Evolutionary conservation across 1,284 basidiomycete genomes (phyloP), one percentile per base, ranked within the genome.

Genomic region (Papiliotrema flavescens): DNA sequence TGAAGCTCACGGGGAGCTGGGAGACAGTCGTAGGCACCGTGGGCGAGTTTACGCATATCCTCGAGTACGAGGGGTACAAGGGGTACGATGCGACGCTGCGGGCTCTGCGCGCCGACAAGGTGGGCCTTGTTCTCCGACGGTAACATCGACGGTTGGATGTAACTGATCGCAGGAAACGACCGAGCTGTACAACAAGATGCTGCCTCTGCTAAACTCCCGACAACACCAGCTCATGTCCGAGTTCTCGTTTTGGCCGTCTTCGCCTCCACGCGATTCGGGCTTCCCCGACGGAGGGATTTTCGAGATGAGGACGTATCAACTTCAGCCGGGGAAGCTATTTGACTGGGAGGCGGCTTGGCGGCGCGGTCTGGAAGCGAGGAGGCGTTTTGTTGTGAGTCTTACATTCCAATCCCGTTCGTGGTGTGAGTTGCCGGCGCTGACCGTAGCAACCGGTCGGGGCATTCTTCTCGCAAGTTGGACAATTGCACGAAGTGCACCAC

Each of bases 341-440:
- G 91, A 96, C 69, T 97, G 93, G 93, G 93, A 97, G 71, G 81
- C 84, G 54, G 82, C 90, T 57, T 97, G 94, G 93, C 83, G 89
- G 55, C 82, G 81, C 70, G 92, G 92, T 5, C 87, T 94, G 53
- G 91, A 94, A 73, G 92, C 90, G 15, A 84, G 91, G 55, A 81
- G 85, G 64, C 85, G 87, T 73, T 87, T 88, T 66, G 85, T 90
- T 13, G 76, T 78, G 57, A 64, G 76, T 73, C 2, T n/a, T n/a
- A n/a, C n/a, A n/a, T n/a, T n/a, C n/a, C n/a, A n/a, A n/a, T n/a
- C n/a, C n/a, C n/a, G n/a, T n/a, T n/a, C n/a, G n/a, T n/a, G n/a
- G n/a, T n/a, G n/a, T n/a, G n/a, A n/a, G n/a, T n/a, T n/a, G n/a
- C n/a, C n/a, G n/a, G n/a, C 41, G 55, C 50, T 48, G 15, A 43